Evolutionary conservation across 306 rosid species (phyloP), one percentile per base, ranked within the genome.

Genomic region (Arachis hypogaea): DNA sequence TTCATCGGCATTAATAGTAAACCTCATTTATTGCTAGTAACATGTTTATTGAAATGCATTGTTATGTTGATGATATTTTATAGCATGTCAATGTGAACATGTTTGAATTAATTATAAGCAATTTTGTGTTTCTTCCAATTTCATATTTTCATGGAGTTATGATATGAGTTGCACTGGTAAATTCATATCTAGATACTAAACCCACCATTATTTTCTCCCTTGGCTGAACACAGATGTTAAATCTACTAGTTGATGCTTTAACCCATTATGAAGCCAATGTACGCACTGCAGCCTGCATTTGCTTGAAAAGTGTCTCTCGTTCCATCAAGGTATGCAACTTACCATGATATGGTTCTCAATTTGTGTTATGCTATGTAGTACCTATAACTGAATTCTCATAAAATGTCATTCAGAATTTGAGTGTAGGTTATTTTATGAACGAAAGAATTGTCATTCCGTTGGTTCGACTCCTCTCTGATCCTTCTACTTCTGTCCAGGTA

Each of bases 361-460:
- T 9, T 80, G 54, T 62, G 65, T 71, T 63, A 49, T 77, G 43
- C 12, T 71, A 46, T n/a, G 42, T 40, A 49, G 5, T 47, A 0
- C 7, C 6, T 49, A 41, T 59, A 33, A 47, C 50, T 67, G 69
- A 74, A 51, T 77, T 71, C 84, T 87, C 63, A 88, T 77, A 80
- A 82, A 77, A 59, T 80, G 71, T 66, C 63, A 43, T 89, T 82
- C 97, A 94, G 99, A 88, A 65, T 83, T 83, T 92, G 85, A 89
- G 97, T 84, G 95, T 97, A 86, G 99, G 99, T 65, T 64, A 40
- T 78, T 94, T 94, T 80, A 86, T 88, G 97, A 85, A 89, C 43
- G 96, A 94, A 80, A 84, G 71, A 72, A 82, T 88, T 74, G 85
- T 92, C 61, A 44, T 80, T 82, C 97, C 95, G 63, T 84, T 94